phyloP scores from a whole-genome alignment of 352 stramenopile species.

The Globisporangium okanoganense region DNA sequence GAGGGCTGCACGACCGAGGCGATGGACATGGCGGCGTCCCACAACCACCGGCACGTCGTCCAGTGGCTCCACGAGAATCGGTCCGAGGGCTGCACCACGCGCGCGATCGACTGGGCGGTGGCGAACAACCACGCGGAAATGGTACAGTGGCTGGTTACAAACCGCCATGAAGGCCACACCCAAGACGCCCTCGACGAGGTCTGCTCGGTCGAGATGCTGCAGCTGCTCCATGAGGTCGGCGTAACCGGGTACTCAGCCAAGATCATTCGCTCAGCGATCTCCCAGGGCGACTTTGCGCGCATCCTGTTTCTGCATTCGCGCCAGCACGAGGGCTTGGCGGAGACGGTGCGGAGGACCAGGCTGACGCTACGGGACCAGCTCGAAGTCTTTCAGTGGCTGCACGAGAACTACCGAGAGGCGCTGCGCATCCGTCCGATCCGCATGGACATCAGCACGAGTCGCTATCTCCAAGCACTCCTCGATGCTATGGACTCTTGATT shows the following conservation, averaged over 20 bases:
- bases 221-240: constrained; percentile 4
- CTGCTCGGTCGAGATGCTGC: constrained; percentile 1
- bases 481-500: not conserved
- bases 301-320: constrained; percentile 6
- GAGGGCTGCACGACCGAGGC: constrained; percentile 1
- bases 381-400: constrained; percentile 12
- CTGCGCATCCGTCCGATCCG: not conserved
- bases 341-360: not conserved
- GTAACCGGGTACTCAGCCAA: not conserved
- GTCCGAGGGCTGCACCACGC: constrained; percentile 13
- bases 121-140: constrained; percentile 5
- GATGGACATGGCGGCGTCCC: constrained; percentile 7
- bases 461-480: constrained; percentile 3
- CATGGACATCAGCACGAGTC: not conserved
- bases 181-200: constrained; percentile 14
- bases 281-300: constrained; percentile 2
- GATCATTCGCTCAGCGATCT: not conserved
- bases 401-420: not conserved
- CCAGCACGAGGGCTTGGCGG: not conserved
- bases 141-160: constrained; percentile 1
- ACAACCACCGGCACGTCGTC: constrained; percentile 5
- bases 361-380: not conserved
- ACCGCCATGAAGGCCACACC: constrained; percentile 11
- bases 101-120: constrained; percentile 18
- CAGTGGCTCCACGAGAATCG: constrained; percentile 14